Evolutionary conservation across 2,329 filamentous ascomycete species (phyloP).

Genomic region (Fusarium bactridioides): DNA sequence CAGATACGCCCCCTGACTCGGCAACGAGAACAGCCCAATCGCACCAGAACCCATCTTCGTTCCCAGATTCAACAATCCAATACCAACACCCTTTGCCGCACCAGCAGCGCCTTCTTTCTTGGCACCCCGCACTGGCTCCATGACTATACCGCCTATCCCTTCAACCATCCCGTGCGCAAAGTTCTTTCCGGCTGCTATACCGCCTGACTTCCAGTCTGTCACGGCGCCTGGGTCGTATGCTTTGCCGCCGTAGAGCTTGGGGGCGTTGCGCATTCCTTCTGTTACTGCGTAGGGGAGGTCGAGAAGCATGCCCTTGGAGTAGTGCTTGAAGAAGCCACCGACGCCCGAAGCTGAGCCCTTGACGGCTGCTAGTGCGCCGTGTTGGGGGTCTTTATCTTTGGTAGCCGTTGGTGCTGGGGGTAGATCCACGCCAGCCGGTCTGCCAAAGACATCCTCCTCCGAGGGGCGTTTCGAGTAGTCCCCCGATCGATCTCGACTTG

Average conservation of each 20-base stretch:
- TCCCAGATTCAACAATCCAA: neutral
- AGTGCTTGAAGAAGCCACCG: constrained; percentile 29
- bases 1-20: neutral
- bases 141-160: constrained; percentile 1
- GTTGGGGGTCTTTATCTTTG: neutral
- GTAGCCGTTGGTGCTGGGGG: neutral
- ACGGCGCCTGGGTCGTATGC: constrained; percentile 9
- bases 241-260: constrained; percentile 17
- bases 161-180: constrained; percentile 19
- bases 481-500: rapidly evolving
- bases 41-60: neutral
- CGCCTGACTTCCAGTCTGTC: constrained; percentile 13
- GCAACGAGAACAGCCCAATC: neutral
- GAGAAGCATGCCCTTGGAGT: constrained; percentile 7
- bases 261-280: constrained; percentile 30
- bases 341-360: constrained; percentile 11
- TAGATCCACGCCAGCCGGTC: neutral
- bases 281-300: constrained; percentile 29
- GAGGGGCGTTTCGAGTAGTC: rapidly evolving
- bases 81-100: constrained; percentile 13
- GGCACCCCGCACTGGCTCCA: neutral
- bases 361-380: constrained; percentile 9
- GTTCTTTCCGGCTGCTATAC: constrained; percentile 2
- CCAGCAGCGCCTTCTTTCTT: constrained; percentile 12
- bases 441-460: neutral